Evolutionary conservation across 208 protist species (phyloP).

Genomic region (Trichomonas tenax): DNA sequence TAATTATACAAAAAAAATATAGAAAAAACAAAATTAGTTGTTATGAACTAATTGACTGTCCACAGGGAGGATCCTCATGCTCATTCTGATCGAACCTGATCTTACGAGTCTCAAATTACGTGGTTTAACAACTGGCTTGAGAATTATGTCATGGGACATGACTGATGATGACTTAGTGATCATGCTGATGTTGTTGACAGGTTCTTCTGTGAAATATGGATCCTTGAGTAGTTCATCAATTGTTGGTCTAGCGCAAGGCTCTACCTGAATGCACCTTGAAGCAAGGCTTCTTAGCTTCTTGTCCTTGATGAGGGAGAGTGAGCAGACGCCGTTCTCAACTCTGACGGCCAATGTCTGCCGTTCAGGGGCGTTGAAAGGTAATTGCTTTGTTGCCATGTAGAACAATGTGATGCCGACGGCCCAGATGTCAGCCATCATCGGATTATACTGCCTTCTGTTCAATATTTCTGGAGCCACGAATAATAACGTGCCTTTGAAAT

Average conservation of each 20-base stretch:
- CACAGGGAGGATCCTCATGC: too few species aligned
- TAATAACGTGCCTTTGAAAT: neutral
- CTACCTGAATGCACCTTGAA: neutral
- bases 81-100: too few species aligned
- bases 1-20: too few species aligned
- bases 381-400: neutral
- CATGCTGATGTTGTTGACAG: too few species aligned
- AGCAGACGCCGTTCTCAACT: too few species aligned
- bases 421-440: neutral
- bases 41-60: too few species aligned
- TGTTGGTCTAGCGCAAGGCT: neutral
- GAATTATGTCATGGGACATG: too few species aligned
- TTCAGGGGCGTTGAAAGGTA: neutral
- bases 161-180: too few species aligned
- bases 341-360: neutral
- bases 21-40: too few species aligned
- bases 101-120: too few species aligned
- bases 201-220: neutral
- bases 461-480: conserved; percentile 10
- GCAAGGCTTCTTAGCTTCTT: neutral
- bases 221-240: neutral
- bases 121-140: too few species aligned
- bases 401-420: neutral
- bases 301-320: neutral
- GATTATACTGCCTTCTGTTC: neutral